Conservation (phyloP, 306 rosid species). For the Vigna radiata region DNA sequence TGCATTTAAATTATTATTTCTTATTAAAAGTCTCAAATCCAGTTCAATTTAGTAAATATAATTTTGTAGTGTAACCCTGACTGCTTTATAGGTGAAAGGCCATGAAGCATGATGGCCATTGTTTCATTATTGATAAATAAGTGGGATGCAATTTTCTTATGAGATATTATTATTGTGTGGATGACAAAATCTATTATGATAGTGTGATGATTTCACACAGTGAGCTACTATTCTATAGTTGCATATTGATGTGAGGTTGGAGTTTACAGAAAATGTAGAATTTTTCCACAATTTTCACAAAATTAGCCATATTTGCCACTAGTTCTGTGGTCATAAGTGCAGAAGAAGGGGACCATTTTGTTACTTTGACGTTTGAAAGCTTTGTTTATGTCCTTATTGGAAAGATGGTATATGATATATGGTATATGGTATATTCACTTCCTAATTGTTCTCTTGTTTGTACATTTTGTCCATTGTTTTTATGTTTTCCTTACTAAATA, state of each 20-base stretch:
- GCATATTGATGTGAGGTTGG: neutral
- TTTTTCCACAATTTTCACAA: neutral
- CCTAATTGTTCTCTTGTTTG: neutral
- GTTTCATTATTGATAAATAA: neutral
- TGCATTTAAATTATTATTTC: no score
- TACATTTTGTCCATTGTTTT: neutral
- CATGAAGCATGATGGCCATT: constrained; percentile 16
- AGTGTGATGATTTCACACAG: constrained; percentile 12
- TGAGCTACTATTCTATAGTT: constrained; percentile 7
- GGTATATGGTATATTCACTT: constrained; percentile 5
- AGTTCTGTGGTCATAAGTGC: neutral
- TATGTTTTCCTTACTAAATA: constrained; percentile 3
- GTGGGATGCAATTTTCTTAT: constrained; percentile 15
- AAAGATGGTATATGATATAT: neutral
- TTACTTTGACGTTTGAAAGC: neutral
- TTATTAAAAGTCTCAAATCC: no score
- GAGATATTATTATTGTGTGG: constrained; percentile 10
- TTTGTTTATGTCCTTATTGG: constrained; percentile 5
- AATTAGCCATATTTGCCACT: constrained; percentile 8
- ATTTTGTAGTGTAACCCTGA: neutral
- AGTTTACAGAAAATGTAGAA: constrained; percentile 8
- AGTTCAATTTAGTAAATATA: no score
- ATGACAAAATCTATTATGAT: constrained; percentile 26
- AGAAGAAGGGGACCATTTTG: constrained; percentile 37
- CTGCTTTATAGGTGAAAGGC: constrained; percentile 3